These are phyloP conservation scores for Talaromyces amestolkiae DNA, from an alignment of 2,329 filamentous ascomycete genomes.

Conservation along the genomic window DNA sequence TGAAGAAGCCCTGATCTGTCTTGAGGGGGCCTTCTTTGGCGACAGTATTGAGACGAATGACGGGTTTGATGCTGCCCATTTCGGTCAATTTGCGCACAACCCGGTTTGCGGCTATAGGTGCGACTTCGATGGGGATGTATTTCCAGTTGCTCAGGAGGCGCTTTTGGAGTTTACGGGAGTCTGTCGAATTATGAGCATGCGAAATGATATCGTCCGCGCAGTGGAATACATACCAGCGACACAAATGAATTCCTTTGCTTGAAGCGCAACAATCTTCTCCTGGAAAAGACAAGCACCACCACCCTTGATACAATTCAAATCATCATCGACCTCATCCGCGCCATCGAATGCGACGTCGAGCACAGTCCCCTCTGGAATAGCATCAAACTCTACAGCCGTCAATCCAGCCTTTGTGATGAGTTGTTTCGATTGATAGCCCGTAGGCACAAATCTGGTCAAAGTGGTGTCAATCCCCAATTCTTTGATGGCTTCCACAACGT, in stretches of 20 bases:
- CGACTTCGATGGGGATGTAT: slow-evolving; percentile 86
- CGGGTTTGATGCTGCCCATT: slow-evolving; percentile 70
- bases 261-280: slow-evolving; percentile 89
- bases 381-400: slow-evolving; percentile 72
- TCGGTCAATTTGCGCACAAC: slow-evolving; percentile 70
- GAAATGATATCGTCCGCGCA: background rate
- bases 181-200: slow-evolving; percentile 42
- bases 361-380: slow-evolving; percentile 61
- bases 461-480: slow-evolving; percentile 45
- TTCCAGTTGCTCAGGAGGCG: slow-evolving; percentile 76
- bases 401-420: slow-evolving; percentile 79
- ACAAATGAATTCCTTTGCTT: slow-evolving; percentile 80
- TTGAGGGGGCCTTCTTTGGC: slow-evolving; percentile 79
- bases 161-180: slow-evolving; percentile 83
- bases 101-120: slow-evolving; percentile 74
- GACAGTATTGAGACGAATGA: slow-evolving; percentile 68
- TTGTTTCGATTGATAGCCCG: slow-evolving; percentile 84
- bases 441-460: slow-evolving; percentile 82
- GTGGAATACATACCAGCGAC: slow-evolving; percentile 63
- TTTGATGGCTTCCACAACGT: slow-evolving; percentile 65
- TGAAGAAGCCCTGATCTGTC: slow-evolving; percentile 82
- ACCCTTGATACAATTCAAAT: slow-evolving; percentile 95
- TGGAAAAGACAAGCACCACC: slow-evolving; percentile 97
- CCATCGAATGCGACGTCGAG: slow-evolving; percentile 95
- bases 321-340: slow-evolving; percentile 92